These are phyloP conservation scores for Fusarium irregulare DNA, from an alignment of 2,329 filamentous ascomycete genomes.

Conservation along the genomic window DNA sequence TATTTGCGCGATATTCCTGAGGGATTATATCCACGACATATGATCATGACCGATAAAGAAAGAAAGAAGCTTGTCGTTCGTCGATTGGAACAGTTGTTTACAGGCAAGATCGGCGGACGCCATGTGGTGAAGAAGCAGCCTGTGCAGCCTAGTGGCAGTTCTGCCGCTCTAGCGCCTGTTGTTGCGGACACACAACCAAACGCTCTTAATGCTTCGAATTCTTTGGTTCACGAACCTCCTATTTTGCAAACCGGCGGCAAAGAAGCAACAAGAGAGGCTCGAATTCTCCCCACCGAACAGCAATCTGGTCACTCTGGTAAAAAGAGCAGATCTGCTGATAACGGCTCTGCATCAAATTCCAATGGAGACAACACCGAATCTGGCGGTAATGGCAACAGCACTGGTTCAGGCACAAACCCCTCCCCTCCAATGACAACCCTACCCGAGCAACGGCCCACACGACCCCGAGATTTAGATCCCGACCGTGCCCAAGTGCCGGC, in stretches of 20 bases:
- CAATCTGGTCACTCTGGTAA: conserved; percentile 49
- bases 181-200: conserved; percentile 47
- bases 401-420: conserved; percentile 50
- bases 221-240: conserved; percentile 53
- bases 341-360: conserved; percentile 59
- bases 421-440: conserved; percentile 56
- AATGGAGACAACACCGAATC: conserved; percentile 61
- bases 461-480: conserved; percentile 81
- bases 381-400: conserved; percentile 53
- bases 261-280: conserved; percentile 60
- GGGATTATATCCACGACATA: conserved; percentile 71
- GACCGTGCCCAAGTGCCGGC: conserved; percentile 78
- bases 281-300: conserved; percentile 55
- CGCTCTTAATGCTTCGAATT: conserved; percentile 8
- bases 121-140: conserved; percentile 47
- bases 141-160: conserved; percentile 25
- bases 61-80: conserved; percentile 82
- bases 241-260: conserved; percentile 13
- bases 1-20: conserved; percentile 80
- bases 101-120: conserved; percentile 69
- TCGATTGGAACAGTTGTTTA: conserved; percentile 83
- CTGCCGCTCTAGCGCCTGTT: conserved; percentile 20
- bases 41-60: conserved; percentile 75
- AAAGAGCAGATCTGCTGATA: conserved; percentile 57
- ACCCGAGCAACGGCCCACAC: conserved; percentile 80